A percentile compares a stretch with the other conserved stretches of the same genome.
These are phyloP conservation scores for Solanum tarijense DNA, from an alignment of 257 asterid genomes.

Conservation along the genomic window DNA sequence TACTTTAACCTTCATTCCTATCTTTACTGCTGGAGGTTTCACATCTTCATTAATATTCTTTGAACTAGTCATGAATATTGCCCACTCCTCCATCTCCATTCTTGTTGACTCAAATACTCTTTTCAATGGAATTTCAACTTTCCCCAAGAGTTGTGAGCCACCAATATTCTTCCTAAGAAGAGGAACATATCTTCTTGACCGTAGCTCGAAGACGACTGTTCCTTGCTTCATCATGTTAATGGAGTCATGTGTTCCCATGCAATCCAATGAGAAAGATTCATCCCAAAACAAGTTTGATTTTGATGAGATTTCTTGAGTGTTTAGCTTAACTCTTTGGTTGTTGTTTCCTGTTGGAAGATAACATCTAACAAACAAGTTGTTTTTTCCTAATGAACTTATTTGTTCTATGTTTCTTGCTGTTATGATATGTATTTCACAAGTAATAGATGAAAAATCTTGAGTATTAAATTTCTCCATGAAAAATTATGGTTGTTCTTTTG, in stretches of 20 bases:
- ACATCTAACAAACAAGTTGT: slow-evolving; percentile 45
- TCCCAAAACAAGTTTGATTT: slow-evolving; percentile 37
- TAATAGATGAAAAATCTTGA: slow-evolving; percentile 2
- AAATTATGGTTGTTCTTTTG: background rate
- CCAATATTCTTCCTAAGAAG: slow-evolving; percentile 2
- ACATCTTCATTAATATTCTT: slow-evolving; percentile 11
- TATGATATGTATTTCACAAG: slow-evolving; percentile 26
- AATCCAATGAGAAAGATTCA: slow-evolving; percentile 1
- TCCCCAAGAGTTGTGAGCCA: slow-evolving; percentile 43
- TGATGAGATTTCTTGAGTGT: slow-evolving; percentile 34
- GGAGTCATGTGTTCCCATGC: slow-evolving; percentile 25
- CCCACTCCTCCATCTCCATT: slow-evolving; percentile 44
- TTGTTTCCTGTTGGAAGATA: slow-evolving; percentile 39
- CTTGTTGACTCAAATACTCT: slow-evolving; percentile 12
- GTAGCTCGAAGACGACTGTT: slow-evolving; percentile 38
- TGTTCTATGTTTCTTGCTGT: slow-evolving; percentile 31
- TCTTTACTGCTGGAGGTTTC: slow-evolving; percentile 38
- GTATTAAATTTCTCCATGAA: slow-evolving; percentile 19
- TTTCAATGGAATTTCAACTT: slow-evolving; percentile 46
- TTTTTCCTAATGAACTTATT: slow-evolving; percentile 5
- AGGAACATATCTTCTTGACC: slow-evolving; percentile 24
- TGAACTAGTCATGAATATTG: slow-evolving; percentile 14
- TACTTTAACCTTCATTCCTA: slow-evolving; percentile 28
- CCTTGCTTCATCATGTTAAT: slow-evolving; percentile 24
- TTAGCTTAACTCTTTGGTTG: slow-evolving; percentile 30